phyloP scores from a whole-genome alignment of 2,329 filamentous ascomycete species.

The Rosellinia necatrix region DNA sequence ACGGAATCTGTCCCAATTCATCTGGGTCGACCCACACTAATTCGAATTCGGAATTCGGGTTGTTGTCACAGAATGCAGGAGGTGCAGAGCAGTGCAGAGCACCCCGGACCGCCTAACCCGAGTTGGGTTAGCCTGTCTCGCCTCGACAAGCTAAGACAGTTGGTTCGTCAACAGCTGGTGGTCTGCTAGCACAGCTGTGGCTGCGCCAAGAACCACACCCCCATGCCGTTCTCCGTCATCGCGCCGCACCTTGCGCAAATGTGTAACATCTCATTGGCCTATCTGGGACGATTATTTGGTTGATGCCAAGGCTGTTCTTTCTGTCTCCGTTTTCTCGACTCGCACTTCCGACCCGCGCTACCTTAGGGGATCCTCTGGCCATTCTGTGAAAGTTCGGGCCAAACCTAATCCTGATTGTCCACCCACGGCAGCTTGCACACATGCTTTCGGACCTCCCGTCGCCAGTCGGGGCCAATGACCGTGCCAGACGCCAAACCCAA shows the following conservation, averaged over 20 bases:
- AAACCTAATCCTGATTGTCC: background rate
- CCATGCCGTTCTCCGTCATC: constrained; percentile 23
- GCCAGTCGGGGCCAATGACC: too few relatives aligned
- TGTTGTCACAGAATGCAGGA: background rate
- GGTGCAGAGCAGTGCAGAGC: background rate
- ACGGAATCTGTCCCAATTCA: constrained; percentile 36
- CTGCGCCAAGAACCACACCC: background rate
- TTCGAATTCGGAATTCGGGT: constrained; percentile 15
- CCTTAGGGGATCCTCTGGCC: too few relatives aligned
- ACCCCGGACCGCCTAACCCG: background rate
- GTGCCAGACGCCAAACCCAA: too few relatives aligned
- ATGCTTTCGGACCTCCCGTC: too few relatives aligned
- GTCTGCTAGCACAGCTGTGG: background rate
- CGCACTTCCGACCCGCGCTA: constrained; percentile 18
- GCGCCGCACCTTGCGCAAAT: constrained; percentile 24
- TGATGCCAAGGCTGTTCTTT: constrained; percentile 32
- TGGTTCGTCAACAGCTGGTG: background rate
- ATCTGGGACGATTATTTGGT: constrained; percentile 31
- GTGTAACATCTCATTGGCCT: constrained; percentile 32
- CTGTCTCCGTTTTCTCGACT: constrained; percentile 4
- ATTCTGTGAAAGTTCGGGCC: too few relatives aligned
- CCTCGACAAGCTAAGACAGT: background rate
- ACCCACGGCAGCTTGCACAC: too few relatives aligned
- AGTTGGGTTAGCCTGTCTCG: background rate
- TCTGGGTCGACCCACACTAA: constrained; percentile 20